phyloP scores from a whole-genome alignment of 108 stramenopile species.

The Heterococcus sp. region DNA sequence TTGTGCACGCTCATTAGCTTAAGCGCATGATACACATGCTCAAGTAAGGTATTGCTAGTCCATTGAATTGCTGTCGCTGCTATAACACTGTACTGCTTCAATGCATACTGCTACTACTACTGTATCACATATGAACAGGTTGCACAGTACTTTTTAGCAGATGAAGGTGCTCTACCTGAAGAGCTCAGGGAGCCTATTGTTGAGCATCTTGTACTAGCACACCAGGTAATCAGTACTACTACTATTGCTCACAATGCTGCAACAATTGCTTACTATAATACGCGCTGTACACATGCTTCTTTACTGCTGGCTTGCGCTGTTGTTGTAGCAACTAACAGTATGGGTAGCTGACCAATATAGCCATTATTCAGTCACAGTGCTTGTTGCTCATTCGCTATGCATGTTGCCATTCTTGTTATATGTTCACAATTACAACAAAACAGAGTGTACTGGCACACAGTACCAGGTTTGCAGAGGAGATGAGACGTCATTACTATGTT shows the following conservation, averaged over 20 bases:
- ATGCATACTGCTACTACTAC: background rate
- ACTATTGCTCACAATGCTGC: constrained; percentile 3
- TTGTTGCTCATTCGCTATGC: background rate
- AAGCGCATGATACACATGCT: too few relatives aligned
- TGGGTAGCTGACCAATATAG: background rate
- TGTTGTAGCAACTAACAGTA: background rate
- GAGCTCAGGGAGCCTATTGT: constrained; percentile 52
- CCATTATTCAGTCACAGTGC: background rate
- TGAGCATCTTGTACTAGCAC: constrained; percentile 58
- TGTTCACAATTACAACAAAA: background rate
- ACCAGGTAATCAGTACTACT: background rate
- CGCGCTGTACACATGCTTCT: background rate
- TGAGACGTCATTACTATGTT: constrained; percentile 68
- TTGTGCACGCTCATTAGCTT: too few relatives aligned
- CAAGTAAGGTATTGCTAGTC: too few relatives aligned
- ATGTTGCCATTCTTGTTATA: background rate
- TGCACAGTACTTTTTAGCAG: constrained; percentile 63
- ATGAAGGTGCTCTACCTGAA: constrained; percentile 52
- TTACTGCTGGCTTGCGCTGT: background rate
- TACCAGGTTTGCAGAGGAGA: constrained; percentile 54
- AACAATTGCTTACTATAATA: too few relatives aligned
- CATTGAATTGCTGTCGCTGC: background rate
- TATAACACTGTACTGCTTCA: background rate
- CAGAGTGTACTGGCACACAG: constrained; percentile 27
- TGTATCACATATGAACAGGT: constrained; percentile 22